Conservation (phyloP, 2,329 filamentous ascomycete species). For the Penicillium corylophilum region DNA sequence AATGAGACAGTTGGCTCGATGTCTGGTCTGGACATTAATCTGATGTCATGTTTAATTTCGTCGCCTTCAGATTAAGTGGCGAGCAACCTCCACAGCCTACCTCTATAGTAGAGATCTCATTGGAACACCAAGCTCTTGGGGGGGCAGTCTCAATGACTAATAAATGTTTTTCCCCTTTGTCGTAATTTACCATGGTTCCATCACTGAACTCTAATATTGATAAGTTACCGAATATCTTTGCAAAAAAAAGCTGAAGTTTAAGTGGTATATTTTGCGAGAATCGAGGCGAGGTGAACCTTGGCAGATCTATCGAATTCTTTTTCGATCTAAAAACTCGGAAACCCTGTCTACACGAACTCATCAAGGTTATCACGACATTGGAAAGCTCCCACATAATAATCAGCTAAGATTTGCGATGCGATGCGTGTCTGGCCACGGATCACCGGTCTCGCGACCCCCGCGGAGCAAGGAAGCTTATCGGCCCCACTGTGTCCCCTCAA, state of each 20-base stretch:
- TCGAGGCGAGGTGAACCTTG: not conserved
- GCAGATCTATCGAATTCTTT: not conserved
- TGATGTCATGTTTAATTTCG: not conserved
- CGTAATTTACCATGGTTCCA: no score
- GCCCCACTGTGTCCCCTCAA: not conserved
- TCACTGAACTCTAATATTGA: no score
- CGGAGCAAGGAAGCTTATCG: not conserved
- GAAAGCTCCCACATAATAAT: not conserved
- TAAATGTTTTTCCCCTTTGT: no score
- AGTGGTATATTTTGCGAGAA: not conserved
- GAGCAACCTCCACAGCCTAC: not conserved
- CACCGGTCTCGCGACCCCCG: not conserved
- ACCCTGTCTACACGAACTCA: not conserved
- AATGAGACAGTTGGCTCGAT: not conserved
- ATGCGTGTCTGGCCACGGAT: not conserved
- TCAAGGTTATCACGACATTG: not conserved
- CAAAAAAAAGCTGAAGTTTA: not conserved
- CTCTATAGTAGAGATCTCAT: no score
- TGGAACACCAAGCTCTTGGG: no score
- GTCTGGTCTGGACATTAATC: not conserved
- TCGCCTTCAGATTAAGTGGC: not conserved
- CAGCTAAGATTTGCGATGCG: not conserved
- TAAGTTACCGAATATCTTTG: not conserved
- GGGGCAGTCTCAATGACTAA: no score
- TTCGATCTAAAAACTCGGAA: not conserved